Evolutionary conservation across 2,329 filamentous ascomycete species (phyloP).

Genomic region (Erysiphe neolycopersici): DNA sequence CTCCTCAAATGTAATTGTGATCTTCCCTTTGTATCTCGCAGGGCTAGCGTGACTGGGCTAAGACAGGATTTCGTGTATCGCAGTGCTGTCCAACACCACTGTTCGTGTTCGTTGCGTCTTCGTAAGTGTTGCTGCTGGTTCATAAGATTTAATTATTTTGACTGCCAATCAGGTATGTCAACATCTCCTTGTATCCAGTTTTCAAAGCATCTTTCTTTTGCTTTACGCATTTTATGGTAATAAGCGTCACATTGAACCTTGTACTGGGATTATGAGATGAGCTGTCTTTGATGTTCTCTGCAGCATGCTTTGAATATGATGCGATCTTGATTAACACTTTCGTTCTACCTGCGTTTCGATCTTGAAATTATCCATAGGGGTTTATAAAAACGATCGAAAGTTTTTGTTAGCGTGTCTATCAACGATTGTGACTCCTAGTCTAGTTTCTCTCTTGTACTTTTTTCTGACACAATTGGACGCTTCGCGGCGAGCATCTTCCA

Average conservation of each 20-base stretch:
- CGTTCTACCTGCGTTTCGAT: background rate
- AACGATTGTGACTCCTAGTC: background rate
- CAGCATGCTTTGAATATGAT: background rate
- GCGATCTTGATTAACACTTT: background rate
- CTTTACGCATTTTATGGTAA: background rate
- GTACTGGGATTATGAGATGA: background rate
- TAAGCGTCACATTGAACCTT: background rate
- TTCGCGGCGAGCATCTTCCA: background rate
- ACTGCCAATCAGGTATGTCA: no score
- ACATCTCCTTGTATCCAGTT: background rate
- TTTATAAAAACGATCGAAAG: background rate
- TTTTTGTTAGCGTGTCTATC: background rate
- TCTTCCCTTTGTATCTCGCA: background rate
- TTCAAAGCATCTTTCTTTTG: background rate
- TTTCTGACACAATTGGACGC: background rate
- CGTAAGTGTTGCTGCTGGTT: background rate
- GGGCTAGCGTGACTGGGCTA: background rate
- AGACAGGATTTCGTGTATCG: background rate
- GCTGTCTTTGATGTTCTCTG: background rate
- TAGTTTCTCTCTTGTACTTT: background rate
- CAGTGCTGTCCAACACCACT: background rate
- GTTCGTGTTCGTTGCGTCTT: background rate
- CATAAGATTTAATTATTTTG: no score
- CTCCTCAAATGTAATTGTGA: background rate
- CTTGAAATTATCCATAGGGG: background rate